Evolutionary conservation across 2,329 filamentous ascomycete genomes (phyloP), one percentile per base, ranked within the genome.

Genomic region (Coleophoma cylindrospora): DNA sequence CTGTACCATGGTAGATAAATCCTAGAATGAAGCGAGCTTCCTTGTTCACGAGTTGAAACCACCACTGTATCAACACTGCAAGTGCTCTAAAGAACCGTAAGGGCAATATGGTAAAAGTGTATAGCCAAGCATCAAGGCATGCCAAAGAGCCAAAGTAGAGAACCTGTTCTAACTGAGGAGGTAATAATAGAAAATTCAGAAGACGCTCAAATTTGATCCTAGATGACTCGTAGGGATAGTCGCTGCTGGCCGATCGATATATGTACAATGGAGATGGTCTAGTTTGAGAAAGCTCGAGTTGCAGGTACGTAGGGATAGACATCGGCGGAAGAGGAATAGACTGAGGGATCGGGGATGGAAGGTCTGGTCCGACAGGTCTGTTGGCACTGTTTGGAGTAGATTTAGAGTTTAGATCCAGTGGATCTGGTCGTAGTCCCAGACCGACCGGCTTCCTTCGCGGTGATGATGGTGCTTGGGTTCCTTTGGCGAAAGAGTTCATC

Each of bases 91-190:
- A 67, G 60, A 99, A 97, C 2, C 94, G 81, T 52, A 99, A 77
- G 0, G 94, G 94, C 0, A 99, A 74, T 41, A 99, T 96, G 0
- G 94, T 99, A 61, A 99, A 95, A 1, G 90, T 95, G 70, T 96
- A 94, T 1, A 99, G 79, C 91, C 92, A 99, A 1, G 92, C 88
- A 66, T 99, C 94, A 6, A 99, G 75, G 68, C 94, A 99, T 7
- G 92, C 91, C 34, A 97, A 70, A 0, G 89, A 85, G 7, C 94
- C 94, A 69, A 99, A 97, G 52, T 84, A 83, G 6, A 99, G 77
- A 0, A 91, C 86, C 43, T 86, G 80, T 69, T 99, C 94, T 5
- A 99, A 76, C 53, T 87, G 88, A 0, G 83, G 79, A 0, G 92
- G 91, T 3, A 99, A 72, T 22, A 91, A 74, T 6, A 99, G 70